Percentiles rank a stretch among this genome's conserved stretches.
Evolutionary conservation across 495 filamentous ascomycete genomes (phyloP).

Genomic region (Cairneyella variabilis): DNA sequence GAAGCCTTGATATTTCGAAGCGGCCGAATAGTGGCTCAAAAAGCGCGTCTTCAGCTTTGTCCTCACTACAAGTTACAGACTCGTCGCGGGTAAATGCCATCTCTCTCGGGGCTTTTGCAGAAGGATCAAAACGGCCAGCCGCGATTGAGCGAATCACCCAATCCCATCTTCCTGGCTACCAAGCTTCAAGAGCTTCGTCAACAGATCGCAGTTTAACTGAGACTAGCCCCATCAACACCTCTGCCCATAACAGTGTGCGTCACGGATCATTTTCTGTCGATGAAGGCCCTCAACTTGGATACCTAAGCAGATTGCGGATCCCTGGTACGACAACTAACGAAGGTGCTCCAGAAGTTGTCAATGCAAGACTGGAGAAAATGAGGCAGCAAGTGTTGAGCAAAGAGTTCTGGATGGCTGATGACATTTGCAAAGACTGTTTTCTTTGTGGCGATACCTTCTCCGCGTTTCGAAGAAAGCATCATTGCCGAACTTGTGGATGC

Average conservation of each 20-base stretch:
- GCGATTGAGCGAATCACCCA: constrained; percentile 52
- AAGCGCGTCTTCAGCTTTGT: constrained; percentile 16
- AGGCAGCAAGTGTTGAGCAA: constrained; percentile 82
- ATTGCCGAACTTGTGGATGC: constrained; percentile 90
- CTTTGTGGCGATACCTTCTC: constrained; percentile 85
- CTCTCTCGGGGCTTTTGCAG: constrained; percentile 1
- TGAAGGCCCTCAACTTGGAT: constrained; percentile 21
- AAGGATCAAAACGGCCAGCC: constrained; percentile 29
- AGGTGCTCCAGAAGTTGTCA: constrained; percentile 56
- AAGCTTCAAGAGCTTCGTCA: constrained; percentile 60
- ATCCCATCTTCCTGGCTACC: constrained; percentile 43
- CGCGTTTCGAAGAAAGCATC: constrained; percentile 93
- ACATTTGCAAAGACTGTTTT: constrained; percentile 97
- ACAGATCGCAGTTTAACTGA: constrained; percentile 50
- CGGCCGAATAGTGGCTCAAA: constrained; percentile 2
- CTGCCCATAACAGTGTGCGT: constrained; percentile 49
- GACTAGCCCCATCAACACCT: constrained; percentile 48
- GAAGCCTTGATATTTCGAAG: constrained; percentile 12
- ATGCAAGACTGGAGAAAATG: constrained; percentile 61
- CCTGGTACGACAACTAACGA: constrained; percentile 51
- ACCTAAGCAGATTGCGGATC: constrained; percentile 37
- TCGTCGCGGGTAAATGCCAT: constrained; percentile 1
- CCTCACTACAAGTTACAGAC: constrained; percentile 20
- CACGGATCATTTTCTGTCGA: constrained; percentile 47
- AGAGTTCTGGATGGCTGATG: constrained; percentile 99